phyloP scores from a whole-genome alignment of 148 eudicot species.

The Camellia granthamiana region DNA sequence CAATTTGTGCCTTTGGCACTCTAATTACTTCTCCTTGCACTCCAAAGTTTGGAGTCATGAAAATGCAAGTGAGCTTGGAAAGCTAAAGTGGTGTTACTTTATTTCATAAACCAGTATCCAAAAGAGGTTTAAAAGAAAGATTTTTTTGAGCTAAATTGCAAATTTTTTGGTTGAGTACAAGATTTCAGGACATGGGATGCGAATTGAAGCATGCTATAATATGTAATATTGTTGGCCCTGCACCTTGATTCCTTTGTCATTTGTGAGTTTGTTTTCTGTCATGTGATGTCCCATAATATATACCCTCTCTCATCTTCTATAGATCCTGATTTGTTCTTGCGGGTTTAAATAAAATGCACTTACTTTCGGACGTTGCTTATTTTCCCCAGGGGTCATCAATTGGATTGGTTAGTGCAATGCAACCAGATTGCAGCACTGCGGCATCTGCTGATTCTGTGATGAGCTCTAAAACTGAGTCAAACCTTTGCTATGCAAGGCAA shows the following conservation, averaged over 20 bases:
- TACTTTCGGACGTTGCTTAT: not conserved
- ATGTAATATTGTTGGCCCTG: conserved; percentile 10
- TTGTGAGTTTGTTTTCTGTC: not conserved
- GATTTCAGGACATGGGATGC: not conserved
- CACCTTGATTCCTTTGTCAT: not conserved
- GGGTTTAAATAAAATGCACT: not conserved
- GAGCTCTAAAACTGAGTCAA: conserved; percentile 58
- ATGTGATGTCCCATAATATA: not conserved
- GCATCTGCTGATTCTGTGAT: conserved; percentile 49
- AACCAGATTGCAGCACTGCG: conserved; percentile 48
- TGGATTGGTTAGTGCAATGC: conserved; percentile 25
- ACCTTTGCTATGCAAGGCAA: conserved; percentile 48
- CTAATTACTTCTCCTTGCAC: conserved; percentile 10
- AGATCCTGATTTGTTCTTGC: not conserved
- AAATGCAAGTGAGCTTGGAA: conserved; percentile 1
- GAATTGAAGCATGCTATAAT: not conserved
- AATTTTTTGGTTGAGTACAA: not conserved
- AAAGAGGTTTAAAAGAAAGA: not conserved
- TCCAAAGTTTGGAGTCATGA: not conserved
- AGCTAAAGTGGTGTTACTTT: conserved; percentile 6
- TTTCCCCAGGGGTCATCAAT: conserved; percentile 33
- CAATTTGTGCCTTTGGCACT: not conserved
- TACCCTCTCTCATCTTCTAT: not conserved
- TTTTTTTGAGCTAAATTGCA: not conserved
- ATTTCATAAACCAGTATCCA: not conserved